A percentile compares a stretch with the other conserved stretches of the same genome.
These are phyloP conservation scores for Paramecium sonneborni DNA, from an alignment of 73 alveolate genomes.

Conservation along the genomic window DNA sequence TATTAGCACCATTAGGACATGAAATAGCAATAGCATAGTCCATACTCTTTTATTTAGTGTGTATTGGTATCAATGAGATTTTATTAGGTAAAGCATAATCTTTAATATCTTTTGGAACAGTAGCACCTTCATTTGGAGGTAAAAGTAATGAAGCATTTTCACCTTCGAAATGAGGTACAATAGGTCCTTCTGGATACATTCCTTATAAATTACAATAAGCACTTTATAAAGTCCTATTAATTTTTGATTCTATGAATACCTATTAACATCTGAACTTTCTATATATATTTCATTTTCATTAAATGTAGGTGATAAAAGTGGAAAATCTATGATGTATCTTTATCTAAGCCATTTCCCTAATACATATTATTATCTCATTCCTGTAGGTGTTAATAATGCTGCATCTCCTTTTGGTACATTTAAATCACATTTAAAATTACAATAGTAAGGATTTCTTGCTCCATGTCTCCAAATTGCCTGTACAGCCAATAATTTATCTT, in stretches of 20 bases:
- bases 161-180: not conserved
- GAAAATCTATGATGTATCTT: constrained; percentile 72
- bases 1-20: not conserved
- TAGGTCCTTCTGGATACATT: constrained; percentile 79
- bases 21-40: not conserved
- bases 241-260: not conserved
- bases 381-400: constrained; percentile 76
- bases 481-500: not conserved
- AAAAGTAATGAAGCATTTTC: not conserved
- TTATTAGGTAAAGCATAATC: not conserved
- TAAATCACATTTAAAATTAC: constrained; percentile 26
- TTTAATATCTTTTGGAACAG: not conserved
- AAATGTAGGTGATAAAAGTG: constrained; percentile 70
- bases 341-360: constrained; percentile 81
- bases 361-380: constrained; percentile 83
- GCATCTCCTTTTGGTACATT: constrained; percentile 69
- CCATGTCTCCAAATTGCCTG: constrained; percentile 63
- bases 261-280: constrained; percentile 72
- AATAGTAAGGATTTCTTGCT: constrained; percentile 24
- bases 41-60: not conserved
- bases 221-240: constrained; percentile 77
- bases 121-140: not conserved
- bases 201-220: constrained; percentile 86
- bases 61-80: not conserved
- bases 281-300: constrained; percentile 84